Base-by-base conservation (phyloP, 2,329 filamentous ascomycete species). In the Fusarium vanettenii region DNA sequence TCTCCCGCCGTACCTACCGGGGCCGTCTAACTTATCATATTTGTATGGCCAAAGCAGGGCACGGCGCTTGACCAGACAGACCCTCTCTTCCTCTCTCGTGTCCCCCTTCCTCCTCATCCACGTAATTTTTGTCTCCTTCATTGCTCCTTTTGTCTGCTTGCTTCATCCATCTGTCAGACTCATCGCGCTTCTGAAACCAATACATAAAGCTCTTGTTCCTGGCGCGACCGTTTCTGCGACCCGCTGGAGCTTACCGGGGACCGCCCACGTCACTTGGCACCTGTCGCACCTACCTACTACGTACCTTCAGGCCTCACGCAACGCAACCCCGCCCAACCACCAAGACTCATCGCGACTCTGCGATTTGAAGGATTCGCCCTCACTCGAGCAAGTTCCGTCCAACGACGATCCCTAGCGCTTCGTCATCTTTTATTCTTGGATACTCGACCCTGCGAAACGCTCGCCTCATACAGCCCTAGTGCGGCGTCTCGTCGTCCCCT, bases 141-240 rank as follows among this genome's bases (percentile, higher is more conserved):
- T 67, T 59, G 29, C n/a, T 60, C 39, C 48, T 57, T 61, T 63
- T 56, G 56, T 52, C 29, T 56, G 27, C n/a, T 60, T 45, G 25
- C 57, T 43, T n/a, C 41, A 22, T 60, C 35, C 27, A 31, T 33
- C 33, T n/a, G n/a, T 43, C 27, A 43, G 35, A 41, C 45, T 52
- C 56, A 55, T 35, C 45, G n/a, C 16, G 69, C 48, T 66, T 57
- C 50, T 57, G 43, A 52, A 67, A 67, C 41, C 66, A 35, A 55
- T 57, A 37, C 55, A 35, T 27, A 57, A n/a, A 59, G 39, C 31
- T 63, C 57, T 68, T 69, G 77, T 79, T 72, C 76, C 76, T 78
- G 71, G 68, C 64, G 75, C 75, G 79, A 66, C 79, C 79, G 72
- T 79, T 78, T 79, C 77, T 80, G 79, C 79, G 79, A 77, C 79